These are phyloP conservation scores for Aspergillus sparsus DNA, from an alignment of 495 filamentous ascomycete genomes.

Conservation along the genomic window DNA sequence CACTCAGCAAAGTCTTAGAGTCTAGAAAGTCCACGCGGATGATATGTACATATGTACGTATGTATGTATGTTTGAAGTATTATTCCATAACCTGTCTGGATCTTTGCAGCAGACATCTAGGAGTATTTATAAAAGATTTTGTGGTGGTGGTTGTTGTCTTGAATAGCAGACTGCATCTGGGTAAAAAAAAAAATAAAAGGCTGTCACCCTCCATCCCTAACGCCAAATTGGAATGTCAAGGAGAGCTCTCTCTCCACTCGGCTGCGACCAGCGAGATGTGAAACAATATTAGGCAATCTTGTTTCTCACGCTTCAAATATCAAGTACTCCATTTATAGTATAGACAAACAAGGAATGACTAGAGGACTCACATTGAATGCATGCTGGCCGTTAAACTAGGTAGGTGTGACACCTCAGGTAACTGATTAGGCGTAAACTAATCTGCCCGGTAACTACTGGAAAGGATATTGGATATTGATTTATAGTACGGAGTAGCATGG, in stretches of 20 bases:
- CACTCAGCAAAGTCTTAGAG: slow-evolving; percentile 16
- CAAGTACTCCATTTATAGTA: background rate
- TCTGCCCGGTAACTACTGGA: background rate
- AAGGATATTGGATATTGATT: slow-evolving; percentile 1
- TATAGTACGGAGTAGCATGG: too few species aligned
- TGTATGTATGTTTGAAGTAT: too few species aligned
- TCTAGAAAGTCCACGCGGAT: slow-evolving; percentile 14
- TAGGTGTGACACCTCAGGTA: slow-evolving; percentile 15
- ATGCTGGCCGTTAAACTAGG: slow-evolving; percentile 15
- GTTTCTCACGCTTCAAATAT: background rate
- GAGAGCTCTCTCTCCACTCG: too few species aligned
- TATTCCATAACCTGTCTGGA: slow-evolving; percentile 8
- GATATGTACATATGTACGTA: background rate
- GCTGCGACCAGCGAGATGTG: too few species aligned
- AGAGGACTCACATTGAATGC: background rate
- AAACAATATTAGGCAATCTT: too few species aligned
- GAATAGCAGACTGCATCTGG: too few species aligned
- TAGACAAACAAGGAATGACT: background rate
- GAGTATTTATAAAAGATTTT: background rate
- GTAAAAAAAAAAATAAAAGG: too few species aligned
- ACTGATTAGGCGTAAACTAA: slow-evolving; percentile 4
- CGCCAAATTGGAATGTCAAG: too few species aligned
- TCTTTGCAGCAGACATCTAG: background rate
- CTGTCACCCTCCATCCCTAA: too few species aligned
- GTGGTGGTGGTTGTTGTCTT: background rate